These are phyloP conservation scores for Quercus ilex DNA, from an alignment of 306 rosid genomes.

Conservation along the genomic window DNA sequence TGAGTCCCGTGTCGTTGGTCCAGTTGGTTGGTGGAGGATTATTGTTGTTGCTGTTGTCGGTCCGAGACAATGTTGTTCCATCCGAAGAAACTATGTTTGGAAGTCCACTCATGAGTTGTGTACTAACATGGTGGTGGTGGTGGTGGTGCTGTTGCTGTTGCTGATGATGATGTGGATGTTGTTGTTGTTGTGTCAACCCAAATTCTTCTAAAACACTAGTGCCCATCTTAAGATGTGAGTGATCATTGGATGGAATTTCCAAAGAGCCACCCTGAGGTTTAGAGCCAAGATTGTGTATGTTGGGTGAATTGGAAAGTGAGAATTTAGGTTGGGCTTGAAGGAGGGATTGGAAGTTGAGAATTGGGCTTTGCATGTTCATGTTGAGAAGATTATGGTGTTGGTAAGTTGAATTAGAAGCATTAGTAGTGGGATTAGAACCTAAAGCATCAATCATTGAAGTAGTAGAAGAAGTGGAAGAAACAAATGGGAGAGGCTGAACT, in stretches of 20 bases:
- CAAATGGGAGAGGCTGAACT: slow-evolving; percentile 23
- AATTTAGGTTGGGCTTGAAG: slow-evolving; percentile 37
- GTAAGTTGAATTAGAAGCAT: slow-evolving; percentile 15
- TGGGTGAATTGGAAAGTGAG: slow-evolving; percentile 17
- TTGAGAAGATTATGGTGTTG: slow-evolving; percentile 31
- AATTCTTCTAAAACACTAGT: slow-evolving; percentile 37
- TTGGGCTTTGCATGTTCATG: slow-evolving; percentile 45
- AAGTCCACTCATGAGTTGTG: slow-evolving; percentile 20
- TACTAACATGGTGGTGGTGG: slow-evolving; percentile 1
- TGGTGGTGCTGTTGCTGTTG: too few species aligned
- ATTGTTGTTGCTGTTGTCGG: slow-evolving; percentile 2
- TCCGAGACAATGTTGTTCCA: slow-evolving; percentile 22
- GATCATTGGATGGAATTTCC: slow-evolving; percentile 28
- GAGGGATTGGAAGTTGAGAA: slow-evolving; percentile 53
- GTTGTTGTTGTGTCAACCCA: slow-evolving; percentile 37
- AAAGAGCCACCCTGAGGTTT: slow-evolving; percentile 26
- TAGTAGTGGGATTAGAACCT: slow-evolving; percentile 20
- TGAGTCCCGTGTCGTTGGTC: slow-evolving; percentile 21
- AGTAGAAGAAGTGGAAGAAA: slow-evolving; percentile 1
- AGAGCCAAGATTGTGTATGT: background rate
- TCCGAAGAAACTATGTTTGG: slow-evolving; percentile 36
- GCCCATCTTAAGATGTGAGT: slow-evolving; percentile 33
- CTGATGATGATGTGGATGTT: too few species aligned
- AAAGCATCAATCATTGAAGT: slow-evolving; percentile 31
- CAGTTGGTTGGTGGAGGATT: slow-evolving; percentile 26